Conservation (phyloP, 2,329 filamentous ascomycete species). For the Diaporthe velutina region DNA sequence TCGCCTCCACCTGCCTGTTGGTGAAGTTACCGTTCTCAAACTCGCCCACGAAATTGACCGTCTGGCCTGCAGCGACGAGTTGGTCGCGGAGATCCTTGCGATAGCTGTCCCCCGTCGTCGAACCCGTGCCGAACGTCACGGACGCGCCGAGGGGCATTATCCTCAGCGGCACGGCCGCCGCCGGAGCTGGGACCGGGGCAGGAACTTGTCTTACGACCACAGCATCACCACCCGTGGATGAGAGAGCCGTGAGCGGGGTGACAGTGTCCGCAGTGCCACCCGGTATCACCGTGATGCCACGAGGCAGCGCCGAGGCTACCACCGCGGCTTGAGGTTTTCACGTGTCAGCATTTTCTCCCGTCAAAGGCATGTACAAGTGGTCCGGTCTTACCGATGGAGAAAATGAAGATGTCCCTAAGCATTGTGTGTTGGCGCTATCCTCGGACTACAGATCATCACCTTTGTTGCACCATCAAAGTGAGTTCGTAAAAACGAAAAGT, state of each 20-base stretch:
- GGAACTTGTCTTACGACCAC: constrained; percentile 12
- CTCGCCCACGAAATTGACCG: constrained; percentile 44
- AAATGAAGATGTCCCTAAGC: constrained; percentile 18
- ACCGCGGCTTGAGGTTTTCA: background rate
- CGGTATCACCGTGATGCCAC: constrained; percentile 27
- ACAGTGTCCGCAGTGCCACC: constrained; percentile 13
- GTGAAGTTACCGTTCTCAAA: constrained; percentile 42
- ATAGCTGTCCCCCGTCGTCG: constrained; percentile 43
- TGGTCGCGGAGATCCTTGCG: constrained; percentile 42
- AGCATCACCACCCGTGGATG: background rate
- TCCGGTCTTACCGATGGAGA: constrained; percentile 23
- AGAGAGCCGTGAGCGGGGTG: constrained; percentile 17
- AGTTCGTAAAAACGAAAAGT: background rate
- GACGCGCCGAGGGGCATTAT: constrained; percentile 44
- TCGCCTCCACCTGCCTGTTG: constrained; percentile 44
- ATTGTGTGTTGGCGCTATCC: constrained; percentile 1
- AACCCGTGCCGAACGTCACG: constrained; percentile 44
- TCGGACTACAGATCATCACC: background rate
- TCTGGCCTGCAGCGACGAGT: constrained; percentile 39
- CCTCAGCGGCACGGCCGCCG: constrained; percentile 37
- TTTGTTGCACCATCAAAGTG: background rate
- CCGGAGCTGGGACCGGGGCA: background rate
- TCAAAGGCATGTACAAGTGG: background rate
- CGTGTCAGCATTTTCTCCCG: background rate
- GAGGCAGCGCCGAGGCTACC: constrained; percentile 24